These are phyloP conservation scores for Suillus spraguei DNA, from an alignment of 768 basidiomycete genomes.

Conservation along the genomic window DNA sequence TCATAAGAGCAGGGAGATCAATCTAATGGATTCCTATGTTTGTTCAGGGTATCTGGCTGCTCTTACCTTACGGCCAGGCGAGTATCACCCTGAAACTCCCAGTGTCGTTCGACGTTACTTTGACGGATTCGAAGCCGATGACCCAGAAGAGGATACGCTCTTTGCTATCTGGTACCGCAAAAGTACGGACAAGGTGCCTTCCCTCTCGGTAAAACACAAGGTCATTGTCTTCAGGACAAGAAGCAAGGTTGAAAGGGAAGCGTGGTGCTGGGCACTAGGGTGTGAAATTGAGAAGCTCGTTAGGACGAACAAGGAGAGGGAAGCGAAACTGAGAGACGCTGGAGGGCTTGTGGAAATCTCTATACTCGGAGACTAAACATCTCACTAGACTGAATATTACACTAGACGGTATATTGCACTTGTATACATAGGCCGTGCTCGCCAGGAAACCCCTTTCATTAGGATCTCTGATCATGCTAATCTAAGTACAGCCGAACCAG, in stretches of 20 bases:
- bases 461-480: not conserved
- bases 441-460: constrained; percentile 2
- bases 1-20: constrained; percentile 54
- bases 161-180: constrained; percentile 79
- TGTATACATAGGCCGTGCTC: not conserved
- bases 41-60: constrained; percentile 86
- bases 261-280: constrained; percentile 95
- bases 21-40: constrained; percentile 75
- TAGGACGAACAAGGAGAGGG: constrained; percentile 61
- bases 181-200: constrained; percentile 43
- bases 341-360: constrained; percentile 53
- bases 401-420: not conserved
- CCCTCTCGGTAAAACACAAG: constrained; percentile 60
- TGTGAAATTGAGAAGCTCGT: constrained; percentile 85
- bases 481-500: not conserved
- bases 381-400: not conserved
- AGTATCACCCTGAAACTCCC: constrained; percentile 56
- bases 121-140: constrained; percentile 88
- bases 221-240: constrained; percentile 70
- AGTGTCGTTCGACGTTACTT: constrained; percentile 74
- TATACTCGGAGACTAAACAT: not conserved
- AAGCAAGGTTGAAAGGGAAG: constrained; percentile 86
- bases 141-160: constrained; percentile 84
- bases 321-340: constrained; percentile 62
- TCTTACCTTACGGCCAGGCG: constrained; percentile 60